Evolutionary conservation across 2,329 filamentous ascomycete genomes (phyloP), one percentile per base, ranked within the genome.

Genomic region (Pseudocercospora fuligena): DNA sequence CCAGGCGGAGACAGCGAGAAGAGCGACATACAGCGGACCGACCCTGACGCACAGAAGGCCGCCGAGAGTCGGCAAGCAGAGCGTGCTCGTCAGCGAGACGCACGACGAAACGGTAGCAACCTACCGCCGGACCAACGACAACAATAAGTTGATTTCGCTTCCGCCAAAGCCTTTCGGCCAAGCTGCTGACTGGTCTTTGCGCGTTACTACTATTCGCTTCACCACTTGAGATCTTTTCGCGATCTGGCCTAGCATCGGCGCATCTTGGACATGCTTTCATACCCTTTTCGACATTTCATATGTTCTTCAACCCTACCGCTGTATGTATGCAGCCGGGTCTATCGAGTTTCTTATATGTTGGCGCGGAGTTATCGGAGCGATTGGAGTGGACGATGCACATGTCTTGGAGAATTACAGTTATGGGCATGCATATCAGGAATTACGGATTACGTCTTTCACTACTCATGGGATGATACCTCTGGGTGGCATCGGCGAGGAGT

Each of bases 11-110:
- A 70, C 60, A 70, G 67, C 43, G 66, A 63, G 25, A 74, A 73
- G 40, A 67, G 60, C 19, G 64, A 67, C 63, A 54, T 67, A 40
- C 71, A 73, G 57, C 76, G 80, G 61, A 66, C 76, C n/a, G 82
- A 83, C 62, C 72, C 81, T 1, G 82, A 84, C 68, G 79, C 79
- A 23, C 79, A 82, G 66, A 84, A 84, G 73, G 82, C 82, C 40
- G 76, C 81, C 53, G 83, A 83, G 71, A 79, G 78, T 60, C 77
- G 80, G 67, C 79, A 79, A 65, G 80, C 77, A 65, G 79, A 73
- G 64, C 66, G 69, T 33, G 47, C 67, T 62, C 69, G 71, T 19
- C 65, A 66, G 31, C 65, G 71, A 27, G 70, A 70, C 23, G 63
- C 65, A 19, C 62, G 68, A 66, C 78, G 75, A 76, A 79, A 71